Conservation (phyloP, 2,329 filamentous ascomycete genomes). For the Colletotrichum sansevieriae region DNA sequence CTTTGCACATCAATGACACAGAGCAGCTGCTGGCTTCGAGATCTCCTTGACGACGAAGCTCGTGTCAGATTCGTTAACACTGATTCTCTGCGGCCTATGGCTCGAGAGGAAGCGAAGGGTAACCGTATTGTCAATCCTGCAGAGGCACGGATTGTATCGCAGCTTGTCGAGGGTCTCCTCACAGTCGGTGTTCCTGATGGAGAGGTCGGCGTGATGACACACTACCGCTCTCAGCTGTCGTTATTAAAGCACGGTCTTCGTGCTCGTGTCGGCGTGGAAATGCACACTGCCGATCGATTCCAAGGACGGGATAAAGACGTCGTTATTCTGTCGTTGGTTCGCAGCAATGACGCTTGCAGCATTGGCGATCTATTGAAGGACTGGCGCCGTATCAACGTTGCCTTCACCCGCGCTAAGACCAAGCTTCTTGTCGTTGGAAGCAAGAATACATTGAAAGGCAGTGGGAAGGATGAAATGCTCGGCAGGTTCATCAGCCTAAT, state of each 20-base stretch:
- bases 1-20: conserved; percentile 68
- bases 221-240: conserved; percentile 93
- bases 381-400: conserved; percentile 94
- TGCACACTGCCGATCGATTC: conserved; percentile 97
- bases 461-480: conserved; percentile 81
- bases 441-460: conserved; percentile 80
- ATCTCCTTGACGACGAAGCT: conserved; percentile 75
- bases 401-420: conserved; percentile 91
- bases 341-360: conserved; percentile 83
- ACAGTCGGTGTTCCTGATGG: conserved; percentile 78
- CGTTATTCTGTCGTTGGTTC: conserved; percentile 86
- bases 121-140: conserved; percentile 88
- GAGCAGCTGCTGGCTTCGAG: conserved; percentile 79
- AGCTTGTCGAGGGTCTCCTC: conserved; percentile 85
- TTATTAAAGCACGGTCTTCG: conserved; percentile 81
- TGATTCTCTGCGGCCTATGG: conserved; percentile 74
- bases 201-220: conserved; percentile 94
- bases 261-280: conserved; percentile 76
- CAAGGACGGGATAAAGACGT: conserved; percentile 97
- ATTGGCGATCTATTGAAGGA: conserved; percentile 95
- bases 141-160: conserved; percentile 83
- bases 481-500: conserved; percentile 82
- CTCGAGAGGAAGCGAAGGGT: conserved; percentile 81
- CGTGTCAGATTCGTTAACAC: conserved; percentile 93
- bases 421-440: conserved; percentile 93